These are phyloP conservation scores for Mimosa pudica DNA, from an alignment of 306 rosid genomes.

Conservation along the genomic window DNA sequence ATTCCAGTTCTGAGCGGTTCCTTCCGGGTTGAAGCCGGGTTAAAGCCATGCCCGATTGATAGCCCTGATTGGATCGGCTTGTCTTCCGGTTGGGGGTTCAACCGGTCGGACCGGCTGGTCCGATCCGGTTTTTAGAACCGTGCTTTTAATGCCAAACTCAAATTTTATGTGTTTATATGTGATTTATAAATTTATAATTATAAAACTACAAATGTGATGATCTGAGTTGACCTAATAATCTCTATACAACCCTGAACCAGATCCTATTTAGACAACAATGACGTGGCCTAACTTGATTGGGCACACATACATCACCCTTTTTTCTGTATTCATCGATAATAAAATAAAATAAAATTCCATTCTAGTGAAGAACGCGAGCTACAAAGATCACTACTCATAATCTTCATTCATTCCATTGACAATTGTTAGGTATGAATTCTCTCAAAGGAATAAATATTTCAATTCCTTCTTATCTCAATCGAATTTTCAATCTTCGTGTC, in stretches of 20 bases:
- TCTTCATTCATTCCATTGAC: conserved; percentile 13
- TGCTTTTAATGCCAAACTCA: no score
- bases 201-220: no score
- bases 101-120: no score
- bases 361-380: conserved; percentile 2
- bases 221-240: not conserved
- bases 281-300: conserved; percentile 56
- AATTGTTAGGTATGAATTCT: conserved; percentile 16
- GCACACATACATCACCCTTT: conserved; percentile 43
- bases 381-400: not conserved
- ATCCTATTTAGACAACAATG: not conserved
- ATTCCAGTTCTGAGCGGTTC: no score
- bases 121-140: no score
- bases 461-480: not conserved
- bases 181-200: no score
- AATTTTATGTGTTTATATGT: no score
- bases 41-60: no score
- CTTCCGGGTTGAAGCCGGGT: no score
- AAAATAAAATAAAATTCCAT: not conserved
- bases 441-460: not conserved
- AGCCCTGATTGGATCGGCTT: no score
- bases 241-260: not conserved
- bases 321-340: not conserved
- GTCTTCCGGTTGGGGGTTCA: no score
- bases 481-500: not conserved